Conservation (phyloP, 192 early-diverging fungal genomes). For the Physocladia obscura region DNA sequence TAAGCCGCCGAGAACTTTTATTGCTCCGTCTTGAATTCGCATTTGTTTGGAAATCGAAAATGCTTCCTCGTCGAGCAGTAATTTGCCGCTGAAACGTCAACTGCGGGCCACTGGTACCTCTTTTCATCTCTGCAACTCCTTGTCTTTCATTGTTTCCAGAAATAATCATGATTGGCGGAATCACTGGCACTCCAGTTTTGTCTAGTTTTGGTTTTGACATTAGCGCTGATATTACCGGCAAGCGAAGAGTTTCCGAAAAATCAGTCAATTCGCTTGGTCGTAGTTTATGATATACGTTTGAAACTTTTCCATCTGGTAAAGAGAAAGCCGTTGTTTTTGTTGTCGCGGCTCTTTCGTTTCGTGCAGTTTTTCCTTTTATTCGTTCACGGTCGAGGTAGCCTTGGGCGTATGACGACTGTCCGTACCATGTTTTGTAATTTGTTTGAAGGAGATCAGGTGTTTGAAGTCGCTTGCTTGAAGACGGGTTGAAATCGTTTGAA, state of each 20-base stretch:
- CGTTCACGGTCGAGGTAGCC: background rate
- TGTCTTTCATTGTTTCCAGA: background rate
- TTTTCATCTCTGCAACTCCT: background rate
- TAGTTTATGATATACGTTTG: background rate
- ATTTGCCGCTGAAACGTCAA: no score
- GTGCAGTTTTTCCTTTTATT: background rate
- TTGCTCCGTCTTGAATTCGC: background rate
- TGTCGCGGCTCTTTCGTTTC: background rate
- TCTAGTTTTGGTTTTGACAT: background rate
- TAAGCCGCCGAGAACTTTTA: background rate
- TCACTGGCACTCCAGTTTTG: background rate
- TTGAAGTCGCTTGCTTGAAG: background rate
- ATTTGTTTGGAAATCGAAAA: background rate
- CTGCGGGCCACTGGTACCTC: background rate
- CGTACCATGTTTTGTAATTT: constrained; percentile 34
- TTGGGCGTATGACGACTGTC: constrained; percentile 32
- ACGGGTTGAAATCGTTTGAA: no score
- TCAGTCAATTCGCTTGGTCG: background rate
- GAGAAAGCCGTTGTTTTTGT: background rate
- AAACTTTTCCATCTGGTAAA: background rate
- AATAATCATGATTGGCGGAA: background rate
- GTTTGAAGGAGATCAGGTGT: constrained; percentile 20
- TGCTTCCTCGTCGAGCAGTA: background rate
- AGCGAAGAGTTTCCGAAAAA: background rate
- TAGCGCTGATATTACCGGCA: background rate